These are phyloP conservation scores for Gloeophyllum trabeum DNA, from an alignment of 768 basidiomycete species.

Conservation along the genomic window DNA sequence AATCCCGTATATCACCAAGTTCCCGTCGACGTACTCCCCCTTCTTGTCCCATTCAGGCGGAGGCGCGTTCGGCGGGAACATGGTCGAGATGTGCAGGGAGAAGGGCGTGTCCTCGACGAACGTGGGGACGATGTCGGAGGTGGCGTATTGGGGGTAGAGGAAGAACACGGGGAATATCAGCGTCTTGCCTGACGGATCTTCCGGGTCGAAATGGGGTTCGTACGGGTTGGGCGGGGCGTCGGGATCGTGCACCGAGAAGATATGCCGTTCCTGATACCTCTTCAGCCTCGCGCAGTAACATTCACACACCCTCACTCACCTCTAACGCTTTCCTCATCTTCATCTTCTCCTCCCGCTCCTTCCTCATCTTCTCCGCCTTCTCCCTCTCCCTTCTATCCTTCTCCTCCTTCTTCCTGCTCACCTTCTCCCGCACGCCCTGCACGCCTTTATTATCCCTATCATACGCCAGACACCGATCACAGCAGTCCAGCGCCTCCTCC, in stretches of 20 bases:
- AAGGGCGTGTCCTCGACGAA: constrained; percentile 85
- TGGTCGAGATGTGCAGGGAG: constrained; percentile 57
- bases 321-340: constrained; percentile 49
- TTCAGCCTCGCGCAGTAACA: too few relatives aligned
- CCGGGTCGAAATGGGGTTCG: constrained; percentile 53
- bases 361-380: constrained; percentile 34
- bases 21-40: constrained; percentile 48
- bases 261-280: constrained; percentile 65
- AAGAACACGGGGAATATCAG: constrained; percentile 85
- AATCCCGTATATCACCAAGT: constrained; percentile 74
- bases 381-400: constrained; percentile 42
- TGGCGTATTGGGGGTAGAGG: constrained; percentile 84
- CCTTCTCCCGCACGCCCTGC: constrained; percentile 33
- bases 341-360: constrained; percentile 39
- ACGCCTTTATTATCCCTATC: constrained; percentile 49
- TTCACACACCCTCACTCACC: constrained; percentile 43
- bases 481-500: constrained; percentile 80
- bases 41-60: constrained; percentile 69
- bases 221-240: constrained; percentile 43
- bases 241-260: constrained; percentile 43
- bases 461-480: constrained; percentile 52
- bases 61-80: constrained; percentile 70
- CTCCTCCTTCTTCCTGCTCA: constrained; percentile 31
- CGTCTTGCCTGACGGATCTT: constrained; percentile 45
- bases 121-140: constrained; percentile 78